Evolutionary conservation across 2,329 filamentous ascomycete genomes (phyloP), one percentile per base, ranked within the genome.

Genomic region (Eutypella sp.): DNA sequence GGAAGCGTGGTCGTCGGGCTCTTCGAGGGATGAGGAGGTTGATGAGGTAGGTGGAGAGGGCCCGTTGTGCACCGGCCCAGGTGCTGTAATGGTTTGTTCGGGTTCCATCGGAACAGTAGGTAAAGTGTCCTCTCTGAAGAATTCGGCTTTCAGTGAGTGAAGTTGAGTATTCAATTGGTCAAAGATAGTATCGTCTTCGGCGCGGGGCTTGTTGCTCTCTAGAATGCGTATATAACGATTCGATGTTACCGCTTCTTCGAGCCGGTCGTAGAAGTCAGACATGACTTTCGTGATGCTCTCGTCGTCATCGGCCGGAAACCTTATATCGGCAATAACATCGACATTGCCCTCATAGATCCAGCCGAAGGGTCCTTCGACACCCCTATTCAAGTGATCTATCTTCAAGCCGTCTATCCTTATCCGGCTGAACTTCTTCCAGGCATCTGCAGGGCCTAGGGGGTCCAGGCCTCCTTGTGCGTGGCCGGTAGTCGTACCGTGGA

Each of bases 321-420:
- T 92, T 53, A 99, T 84, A 59, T 99, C 93, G 6, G 93, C 87
- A 13, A 97, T 84, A 50, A 99, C 96, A 62, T 99, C 93, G 34
- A 99, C 90, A 51, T 93, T 95, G 27, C 93, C 93, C 67, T 97
- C 89, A 55, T 95, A 87, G 44, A 99, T 99, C 93, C 93, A 99
- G 3, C 89, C 91, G 65, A 99, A 96, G 0, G 92, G 91, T 0
- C 93, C 93, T 50, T 93, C 84, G 16, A 96, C 89, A 20, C 91
- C 91, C 36, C 90, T 82, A 62, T 99, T 99, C 9, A 99, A 76
- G 64, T 99, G 93, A 58, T 97, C 93, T 45, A 99, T 96, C 62
- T 86, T 95, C 9, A 99, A 76, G 0, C 86, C 90, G 61, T 99
- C 93, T 47, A 99, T 95, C 5, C 93, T 82, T 47, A 97, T 81